phyloP scores from a whole-genome alignment of 2,329 filamentous ascomycete species.

The Zymoseptoria ardabiliae region DNA sequence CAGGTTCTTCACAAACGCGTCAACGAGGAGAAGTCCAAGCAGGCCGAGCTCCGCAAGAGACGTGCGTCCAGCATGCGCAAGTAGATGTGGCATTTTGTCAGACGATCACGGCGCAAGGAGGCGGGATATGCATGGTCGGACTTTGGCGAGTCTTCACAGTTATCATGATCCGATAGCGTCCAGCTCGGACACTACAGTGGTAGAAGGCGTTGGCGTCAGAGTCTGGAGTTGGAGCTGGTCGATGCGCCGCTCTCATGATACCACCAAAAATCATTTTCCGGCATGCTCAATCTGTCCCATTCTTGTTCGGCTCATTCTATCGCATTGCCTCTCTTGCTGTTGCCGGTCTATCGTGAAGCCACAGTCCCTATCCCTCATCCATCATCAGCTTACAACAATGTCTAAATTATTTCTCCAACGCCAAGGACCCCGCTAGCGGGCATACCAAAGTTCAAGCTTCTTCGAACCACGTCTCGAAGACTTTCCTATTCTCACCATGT shows the following conservation, averaged over 20 bases:
- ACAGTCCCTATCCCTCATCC: background rate
- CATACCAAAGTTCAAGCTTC: background rate
- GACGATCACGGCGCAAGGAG: slow-evolving; percentile 10
- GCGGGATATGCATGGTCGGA: slow-evolving; percentile 12
- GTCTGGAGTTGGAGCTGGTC: slow-evolving; percentile 5
- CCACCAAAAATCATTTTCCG: slow-evolving; percentile 12
- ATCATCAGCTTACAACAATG: background rate
- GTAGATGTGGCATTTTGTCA: slow-evolving; percentile 36
- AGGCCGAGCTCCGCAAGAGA: slow-evolving; percentile 92
- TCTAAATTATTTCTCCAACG: background rate
- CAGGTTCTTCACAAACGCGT: slow-evolving; percentile 96
- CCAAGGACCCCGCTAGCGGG: background rate
- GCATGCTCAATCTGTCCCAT: background rate
- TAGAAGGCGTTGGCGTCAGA: slow-evolving; percentile 3
- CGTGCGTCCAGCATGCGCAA: slow-evolving; percentile 92
- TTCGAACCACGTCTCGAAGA: background rate
- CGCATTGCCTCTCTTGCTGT: background rate
- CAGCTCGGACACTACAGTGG: slow-evolving; percentile 4
- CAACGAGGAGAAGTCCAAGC: slow-evolving; percentile 87
- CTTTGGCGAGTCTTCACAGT: slow-evolving; percentile 7
- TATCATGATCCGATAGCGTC: slow-evolving; percentile 3
- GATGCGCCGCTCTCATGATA: slow-evolving; percentile 11
- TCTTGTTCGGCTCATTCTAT: background rate
- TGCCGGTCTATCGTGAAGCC: background rate
- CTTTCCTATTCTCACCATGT: slow-evolving; percentile 14